phyloP scores from a whole-genome alignment of 2,329 filamentous ascomycete species.

The Pseudomassariella vexata region DNA sequence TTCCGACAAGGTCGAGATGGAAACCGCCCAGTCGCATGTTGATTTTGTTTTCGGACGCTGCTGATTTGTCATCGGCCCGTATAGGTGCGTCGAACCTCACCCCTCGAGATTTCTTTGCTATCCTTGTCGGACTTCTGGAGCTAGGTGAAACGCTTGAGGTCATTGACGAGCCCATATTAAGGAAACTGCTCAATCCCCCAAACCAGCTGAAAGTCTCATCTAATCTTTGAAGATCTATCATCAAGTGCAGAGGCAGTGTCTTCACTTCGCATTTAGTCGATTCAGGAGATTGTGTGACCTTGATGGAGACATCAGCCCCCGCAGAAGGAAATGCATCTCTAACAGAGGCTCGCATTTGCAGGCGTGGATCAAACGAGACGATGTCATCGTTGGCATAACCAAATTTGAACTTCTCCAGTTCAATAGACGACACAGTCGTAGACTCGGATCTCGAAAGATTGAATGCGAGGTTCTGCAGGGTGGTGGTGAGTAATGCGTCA shows the following conservation, averaged over 20 bases:
- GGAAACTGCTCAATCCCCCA: slow-evolving; percentile 83
- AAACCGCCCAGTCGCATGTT: slow-evolving; percentile 74
- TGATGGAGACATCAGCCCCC: slow-evolving; percentile 53
- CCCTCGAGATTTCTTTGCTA: slow-evolving; percentile 41
- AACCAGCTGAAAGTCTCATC: slow-evolving; percentile 87
- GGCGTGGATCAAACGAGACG: slow-evolving; percentile 53
- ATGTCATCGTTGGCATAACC: slow-evolving; percentile 59
- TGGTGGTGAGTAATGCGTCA: slow-evolving; percentile 47
- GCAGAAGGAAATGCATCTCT: slow-evolving; percentile 51
- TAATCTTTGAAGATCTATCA: slow-evolving; percentile 71
- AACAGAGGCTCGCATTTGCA: slow-evolving; percentile 54
- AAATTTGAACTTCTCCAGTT: slow-evolving; percentile 53
- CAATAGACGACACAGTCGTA: slow-evolving; percentile 31
- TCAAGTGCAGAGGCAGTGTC: slow-evolving; percentile 71
- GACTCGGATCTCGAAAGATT: slow-evolving; percentile 20
- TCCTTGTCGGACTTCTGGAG: slow-evolving; percentile 28
- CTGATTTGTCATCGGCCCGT: slow-evolving; percentile 40
- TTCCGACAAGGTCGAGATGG: slow-evolving; percentile 69
- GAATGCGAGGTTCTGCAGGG: slow-evolving; percentile 38
- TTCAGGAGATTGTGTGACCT: slow-evolving; percentile 38
- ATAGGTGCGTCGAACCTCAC: slow-evolving; percentile 54
- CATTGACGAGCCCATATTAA: slow-evolving; percentile 83
- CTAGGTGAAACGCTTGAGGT: slow-evolving; percentile 60
- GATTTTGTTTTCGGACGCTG: slow-evolving; percentile 55
- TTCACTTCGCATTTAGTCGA: slow-evolving; percentile 56